Evolutionary conservation across 2,329 filamentous ascomycete genomes (phyloP), one percentile per base, ranked within the genome.

Genomic region (Colletotrichum magnum): DNA sequence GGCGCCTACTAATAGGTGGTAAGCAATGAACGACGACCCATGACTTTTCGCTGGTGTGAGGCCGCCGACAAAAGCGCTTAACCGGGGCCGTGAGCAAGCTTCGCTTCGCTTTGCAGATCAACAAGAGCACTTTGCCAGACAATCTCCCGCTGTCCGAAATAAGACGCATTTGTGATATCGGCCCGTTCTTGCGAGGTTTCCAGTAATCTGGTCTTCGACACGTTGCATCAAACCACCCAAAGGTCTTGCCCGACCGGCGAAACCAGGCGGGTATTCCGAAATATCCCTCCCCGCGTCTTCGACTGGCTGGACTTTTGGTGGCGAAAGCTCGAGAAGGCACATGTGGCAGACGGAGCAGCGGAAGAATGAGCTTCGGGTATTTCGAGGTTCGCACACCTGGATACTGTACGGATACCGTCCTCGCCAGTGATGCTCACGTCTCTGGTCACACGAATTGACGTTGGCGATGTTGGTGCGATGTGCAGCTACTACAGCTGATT

Each of bases 111-210:
- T 39, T 24, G 21, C 48, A 68, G 7, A 51, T 53, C 39, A 13
- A 39, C 7, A 43, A 2, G 9, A 10, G 36, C 7, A 15, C 36
- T 47, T 9, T 64, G 26, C 15, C 47, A 45, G 32, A 64, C 26
- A 52, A 51, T 54, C 12, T 64, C 48, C 54, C 28, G 60, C 21
- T 43, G 41, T 21, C 54, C 48, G 39, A 26, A 47, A n/a, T 10
- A 24, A 51, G 54, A 65, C 39, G 41, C 41, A 56, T 59, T 54
- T 50, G 4, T 45, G 28, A n/a, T 41, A 65, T 58, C 61, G 65
- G 65, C 48, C 61, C 61, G 51, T 63, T 32, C 36, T 26, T 21
- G 43, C 24, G 28, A 53, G 36, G 6, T 53, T 41, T 36, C 32
- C 12, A 32, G 24, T 16, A 36, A 36, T 10, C 32, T 36, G 32